Evolutionary conservation across 805 yeast genomes (phyloP), one percentile per base, ranked within the genome.

Genomic region (Pichia manshurica): DNA sequence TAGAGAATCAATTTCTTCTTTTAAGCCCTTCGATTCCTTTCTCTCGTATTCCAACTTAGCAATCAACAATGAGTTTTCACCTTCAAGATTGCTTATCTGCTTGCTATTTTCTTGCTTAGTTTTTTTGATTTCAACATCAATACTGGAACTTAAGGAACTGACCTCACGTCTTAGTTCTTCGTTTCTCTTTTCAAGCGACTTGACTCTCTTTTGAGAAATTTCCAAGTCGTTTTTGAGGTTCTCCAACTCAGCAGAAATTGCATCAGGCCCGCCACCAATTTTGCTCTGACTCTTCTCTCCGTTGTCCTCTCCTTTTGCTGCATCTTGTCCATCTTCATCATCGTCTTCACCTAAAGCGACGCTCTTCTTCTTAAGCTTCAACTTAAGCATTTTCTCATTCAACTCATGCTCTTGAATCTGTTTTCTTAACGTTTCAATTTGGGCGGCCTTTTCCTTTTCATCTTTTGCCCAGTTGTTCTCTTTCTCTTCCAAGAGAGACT

Each of bases 211-310:
- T 56, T 86, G 85, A 39, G 86, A 76, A 23, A 79, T 64, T 58
- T 86, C 93, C 5, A 84, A 75, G 56, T 90, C 96, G 50, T 87
- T 75, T 1, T 82, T 74, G n/a, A 86, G 71, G 34, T 84, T 68
- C 48, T 87, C 22, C 5, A 32, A 38, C 5, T 73, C 58, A 32
- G 68, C 62, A 2, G 70, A 62, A 4, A 74, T 37, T 21, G 23
- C 3, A 37, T 21, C 15, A 4, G 40, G 9, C 12, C 23, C 13
- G 4, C 16, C 39, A n/a, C n/a, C n/a, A n/a, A n/a, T n/a, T 35
- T n/a, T 68, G 23, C 66, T 33, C 9, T 33, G 17, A 15, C 12
- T 58, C 15, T 45, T 49, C 20, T 56, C 55, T 13, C 55, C 33
- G 15, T 17, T 20, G 48, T 53, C n/a, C 42, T 55, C 47, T 19